Percentiles rank a stretch among this genome's conserved stretches.
Evolutionary conservation across 352 stramenopile species (phyloP).

Genomic region (Phytophthora meadii): DNA sequence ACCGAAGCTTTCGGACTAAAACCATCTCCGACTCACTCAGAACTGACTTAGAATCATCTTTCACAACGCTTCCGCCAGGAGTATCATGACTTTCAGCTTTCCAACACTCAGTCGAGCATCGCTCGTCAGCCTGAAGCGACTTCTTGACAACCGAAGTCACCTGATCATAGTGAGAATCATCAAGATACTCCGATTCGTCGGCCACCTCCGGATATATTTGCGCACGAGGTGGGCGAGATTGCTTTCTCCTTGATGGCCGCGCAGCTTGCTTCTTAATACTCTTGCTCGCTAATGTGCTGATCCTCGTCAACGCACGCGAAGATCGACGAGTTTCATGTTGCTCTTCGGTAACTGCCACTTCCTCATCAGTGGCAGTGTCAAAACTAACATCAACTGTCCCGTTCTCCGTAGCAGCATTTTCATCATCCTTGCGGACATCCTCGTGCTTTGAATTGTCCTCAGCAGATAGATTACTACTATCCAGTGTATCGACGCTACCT

Average conservation of each 20-base stretch:
- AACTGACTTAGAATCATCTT: background rate
- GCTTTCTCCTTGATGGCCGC: conserved; percentile 26
- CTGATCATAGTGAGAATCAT: conserved; percentile 59
- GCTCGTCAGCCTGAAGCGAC: conserved; percentile 36
- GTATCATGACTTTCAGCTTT: conserved; percentile 25
- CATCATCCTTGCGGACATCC: conserved; percentile 13
- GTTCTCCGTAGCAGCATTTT: conserved; percentile 20
- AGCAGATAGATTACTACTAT: conserved; percentile 18
- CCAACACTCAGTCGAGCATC: conserved; percentile 56
- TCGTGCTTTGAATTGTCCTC: conserved; percentile 19
- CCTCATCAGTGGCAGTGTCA: conserved; percentile 30
- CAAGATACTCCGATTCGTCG: conserved; percentile 73
- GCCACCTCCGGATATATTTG: conserved; percentile 35
- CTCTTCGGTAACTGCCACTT: conserved; percentile 17
- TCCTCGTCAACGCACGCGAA: conserved; percentile 58
- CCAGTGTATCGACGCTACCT: conserved; percentile 2
- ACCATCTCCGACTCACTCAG: conserved; percentile 50
- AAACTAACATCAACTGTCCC: conserved; percentile 13
- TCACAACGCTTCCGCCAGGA: conserved; percentile 8
- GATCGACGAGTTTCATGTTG: conserved; percentile 61
- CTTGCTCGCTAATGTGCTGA: conserved; percentile 59
- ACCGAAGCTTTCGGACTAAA: conserved; percentile 61
- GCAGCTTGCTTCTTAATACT: conserved; percentile 53
- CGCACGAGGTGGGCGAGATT: conserved; percentile 29
- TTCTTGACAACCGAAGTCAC: conserved; percentile 53